Evolutionary conservation across 176 grass and related monocot species (phyloP).

Genomic region (Musa troglodytarum): DNA sequence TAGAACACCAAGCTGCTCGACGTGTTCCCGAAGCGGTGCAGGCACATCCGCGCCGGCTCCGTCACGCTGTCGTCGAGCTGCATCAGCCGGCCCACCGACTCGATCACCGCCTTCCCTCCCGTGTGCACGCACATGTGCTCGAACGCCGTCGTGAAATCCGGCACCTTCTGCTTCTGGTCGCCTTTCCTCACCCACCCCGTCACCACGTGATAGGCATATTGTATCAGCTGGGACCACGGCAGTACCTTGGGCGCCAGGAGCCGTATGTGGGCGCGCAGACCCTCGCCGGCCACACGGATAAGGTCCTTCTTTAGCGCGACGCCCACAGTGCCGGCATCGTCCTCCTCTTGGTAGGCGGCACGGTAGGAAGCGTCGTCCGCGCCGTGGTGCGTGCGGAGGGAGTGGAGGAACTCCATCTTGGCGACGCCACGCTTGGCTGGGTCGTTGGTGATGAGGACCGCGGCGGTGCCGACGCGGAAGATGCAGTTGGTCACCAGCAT

Average conservation of each 20-base stretch:
- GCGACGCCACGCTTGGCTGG: constrained; percentile 25
- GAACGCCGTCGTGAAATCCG: constrained; percentile 70
- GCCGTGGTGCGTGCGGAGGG: constrained; percentile 79
- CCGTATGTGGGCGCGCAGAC: constrained; percentile 48
- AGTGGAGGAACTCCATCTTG: constrained; percentile 66
- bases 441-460: constrained; percentile 54
- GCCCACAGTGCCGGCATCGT: constrained; percentile 60
- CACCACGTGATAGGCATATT: constrained; percentile 39
- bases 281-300: constrained; percentile 54
- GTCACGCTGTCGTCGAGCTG: constrained; percentile 31
- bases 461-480: constrained; percentile 64
- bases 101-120: constrained; percentile 85
- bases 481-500: constrained; percentile 97
- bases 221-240: constrained; percentile 43
- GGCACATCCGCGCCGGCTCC: constrained; percentile 53
- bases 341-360: constrained; percentile 66
- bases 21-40: constrained; percentile 88
- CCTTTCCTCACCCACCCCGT: constrained; percentile 12
- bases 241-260: constrained; percentile 49
- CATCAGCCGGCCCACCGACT: constrained; percentile 60
- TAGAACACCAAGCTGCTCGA: constrained; percentile 93
- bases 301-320: constrained; percentile 77
- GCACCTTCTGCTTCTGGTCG: constrained; percentile 35
- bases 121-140: constrained; percentile 93
- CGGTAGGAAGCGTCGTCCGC: constrained; percentile 48